Percentiles rank a stretch among this genome's conserved stretches.
phyloP scores from a whole-genome alignment of 805 yeast species.

The Saccharomycopsis selenospora region DNA sequence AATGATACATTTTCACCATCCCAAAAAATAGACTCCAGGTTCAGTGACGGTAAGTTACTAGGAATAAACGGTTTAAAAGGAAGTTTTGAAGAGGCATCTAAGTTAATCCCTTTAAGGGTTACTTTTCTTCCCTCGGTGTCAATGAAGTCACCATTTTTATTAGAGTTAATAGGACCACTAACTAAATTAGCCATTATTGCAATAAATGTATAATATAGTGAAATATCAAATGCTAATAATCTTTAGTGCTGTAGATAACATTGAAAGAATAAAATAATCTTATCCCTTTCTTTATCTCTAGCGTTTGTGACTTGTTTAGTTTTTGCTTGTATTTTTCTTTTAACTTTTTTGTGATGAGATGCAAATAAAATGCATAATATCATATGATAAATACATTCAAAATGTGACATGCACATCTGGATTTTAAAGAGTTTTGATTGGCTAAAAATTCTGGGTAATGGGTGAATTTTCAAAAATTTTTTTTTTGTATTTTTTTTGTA shows the following conservation, averaged over 20 bases:
- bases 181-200: not conserved
- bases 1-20: conserved; percentile 74
- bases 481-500: too few relatives aligned
- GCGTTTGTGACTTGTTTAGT: too few relatives aligned
- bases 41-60: conserved; percentile 29
- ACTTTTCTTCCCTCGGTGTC: conserved; percentile 52
- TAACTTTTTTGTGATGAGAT: too few relatives aligned
- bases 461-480: too few relatives aligned
- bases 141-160: conserved; percentile 50
- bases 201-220: too few relatives aligned
- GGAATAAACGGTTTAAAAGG: conserved; percentile 52
- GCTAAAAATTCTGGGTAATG: not conserved
- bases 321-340: too few relatives aligned
- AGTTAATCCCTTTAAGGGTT: conserved; percentile 68
- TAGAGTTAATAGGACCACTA: conserved; percentile 26
- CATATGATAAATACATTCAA: not conserved
- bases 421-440: not conserved
- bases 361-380: too few relatives aligned
- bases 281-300: too few relatives aligned
- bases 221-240: too few relatives aligned
- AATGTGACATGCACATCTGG: too few relatives aligned
- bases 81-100: conserved; percentile 66
- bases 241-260: too few relatives aligned
- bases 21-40: conserved; percentile 41
- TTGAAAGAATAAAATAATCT: too few relatives aligned